Evolutionary conservation across 1,284 basidiomycete genomes (phyloP), one percentile per base, ranked within the genome.

Genomic region (Phlebopus sp.): DNA sequence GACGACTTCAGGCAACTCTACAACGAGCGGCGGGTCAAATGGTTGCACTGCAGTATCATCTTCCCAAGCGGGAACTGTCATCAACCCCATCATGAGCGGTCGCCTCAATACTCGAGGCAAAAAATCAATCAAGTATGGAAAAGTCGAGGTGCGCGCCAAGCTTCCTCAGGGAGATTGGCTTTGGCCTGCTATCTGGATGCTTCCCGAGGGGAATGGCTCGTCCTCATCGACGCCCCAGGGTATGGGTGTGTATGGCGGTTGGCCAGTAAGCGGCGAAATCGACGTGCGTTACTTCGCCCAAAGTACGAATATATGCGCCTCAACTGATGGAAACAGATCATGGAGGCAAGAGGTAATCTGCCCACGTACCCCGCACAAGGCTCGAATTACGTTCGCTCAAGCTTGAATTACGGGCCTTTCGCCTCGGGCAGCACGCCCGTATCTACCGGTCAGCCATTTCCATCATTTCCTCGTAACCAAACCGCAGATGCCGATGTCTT

Each of bases 181-280:
- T 44, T 92, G 90, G 90, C 90, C 90, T 2, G 84, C 86, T 1
- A 79, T 93, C 49, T 89, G 86, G 84, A 86, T 92, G 88, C 66
- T 90, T 46, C 90, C 90, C 14, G 75, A 74, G 50, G 71, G 85
- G 46, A 73, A 74, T 47, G 51, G 43, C 0, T 0, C 52, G n/a
- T n/a, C n/a, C n/a, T n/a, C n/a, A n/a, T n/a, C n/a, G n/a, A n/a
- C n/a, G n/a, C n/a, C n/a, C 5, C 49, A 60, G 8, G 63, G 62
- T 4, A 49, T 54, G 1, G 62, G 62, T 13, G 74, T 74, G 2
- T 93, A 92, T 58, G 90, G 90, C 0, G 50, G 65, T 0, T 92
- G 90, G 89, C 90, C 90, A 0, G 64, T 77, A 37, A 82, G 76
- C 56, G 83, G 84, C 52, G 84, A 86, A 69, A 90, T 91, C 46